Evolutionary conservation across 305 asterid species (phyloP).

Genomic region (Fraxinus dipetala): DNA sequence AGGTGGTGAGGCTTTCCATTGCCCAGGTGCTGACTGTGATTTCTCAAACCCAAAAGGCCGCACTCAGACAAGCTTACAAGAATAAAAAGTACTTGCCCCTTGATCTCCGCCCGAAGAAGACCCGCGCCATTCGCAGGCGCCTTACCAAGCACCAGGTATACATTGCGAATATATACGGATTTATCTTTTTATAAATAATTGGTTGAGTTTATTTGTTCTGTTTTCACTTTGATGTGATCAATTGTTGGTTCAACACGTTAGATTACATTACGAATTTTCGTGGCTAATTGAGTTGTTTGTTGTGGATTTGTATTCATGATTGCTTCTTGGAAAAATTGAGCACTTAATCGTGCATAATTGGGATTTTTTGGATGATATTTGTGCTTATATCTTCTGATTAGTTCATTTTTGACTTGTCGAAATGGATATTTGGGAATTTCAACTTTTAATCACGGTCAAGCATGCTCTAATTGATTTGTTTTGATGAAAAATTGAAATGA

Average conservation of each 20-base stretch:
- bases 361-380: neutral
- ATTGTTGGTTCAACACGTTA: neutral
- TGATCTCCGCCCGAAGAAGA: constrained; percentile 58
- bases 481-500: neutral
- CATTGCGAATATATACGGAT: too few species aligned
- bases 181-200: too few species aligned
- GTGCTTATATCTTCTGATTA: neutral
- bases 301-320: neutral
- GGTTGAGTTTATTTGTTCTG: too few species aligned
- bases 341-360: neutral
- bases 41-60: constrained; percentile 51
- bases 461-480: neutral
- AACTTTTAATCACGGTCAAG: neutral
- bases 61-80: constrained; percentile 51
- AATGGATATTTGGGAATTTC: neutral
- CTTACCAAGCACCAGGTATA: constrained; percentile 55
- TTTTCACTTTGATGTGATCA: neutral
- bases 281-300: neutral
- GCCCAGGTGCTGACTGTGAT: constrained; percentile 58
- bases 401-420: neutral
- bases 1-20: constrained; percentile 47
- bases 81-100: constrained; percentile 50
- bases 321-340: neutral
- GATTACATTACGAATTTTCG: neutral
- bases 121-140: neutral